Evolutionary conservation across 2,329 filamentous ascomycete species (phyloP), one percentile per base, ranked within the genome.

Genomic region (Penicillium fuscoglaucum): DNA sequence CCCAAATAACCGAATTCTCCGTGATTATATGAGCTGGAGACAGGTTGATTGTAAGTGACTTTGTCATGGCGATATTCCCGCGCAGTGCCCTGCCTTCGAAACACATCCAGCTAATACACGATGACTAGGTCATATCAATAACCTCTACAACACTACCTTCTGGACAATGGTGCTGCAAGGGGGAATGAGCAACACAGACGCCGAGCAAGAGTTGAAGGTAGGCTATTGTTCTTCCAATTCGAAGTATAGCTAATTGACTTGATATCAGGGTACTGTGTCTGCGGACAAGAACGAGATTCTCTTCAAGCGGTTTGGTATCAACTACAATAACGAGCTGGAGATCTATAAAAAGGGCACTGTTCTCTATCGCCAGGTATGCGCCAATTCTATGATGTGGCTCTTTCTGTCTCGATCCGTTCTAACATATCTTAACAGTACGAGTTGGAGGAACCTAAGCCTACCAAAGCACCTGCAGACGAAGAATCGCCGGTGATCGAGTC

Each of bases 111-210:
- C 57, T 63, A 28, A 63, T 19, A 0, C 9, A 17, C 15, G 4
- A 19, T 21, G 12, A 21, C 17, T 59, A 93, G 90, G 90, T 65
- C 95, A 99, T 73, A 96, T 99, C 68, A 99, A 99, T 75, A 99
- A 99, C 70, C 84, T 99, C 5, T 99, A 97, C 76, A 99, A 99
- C 73, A 99, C 95, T 0, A 91, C 91, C 0, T 98, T 98, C 74
- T 99, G 95, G 95, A 82, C 88, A 0, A 80, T 99, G 68, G 89
- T 98, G 24, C 86, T 91, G 63, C 80, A 86, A 48, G 93, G 90
- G 2, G 90, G 88, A 0, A 83, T 95, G 79, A 87, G 84, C 52
- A 84, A 86, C 31, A 88, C 87, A 51, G 89, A 91, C 58, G 95
- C 95, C 0, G 93, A 98, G 72, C 84, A 89, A 69, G 84, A 85